Evolutionary conservation across 495 filamentous ascomycete genomes (phyloP), one percentile per base, ranked within the genome.

Genomic region (Penicillium parvum): DNA sequence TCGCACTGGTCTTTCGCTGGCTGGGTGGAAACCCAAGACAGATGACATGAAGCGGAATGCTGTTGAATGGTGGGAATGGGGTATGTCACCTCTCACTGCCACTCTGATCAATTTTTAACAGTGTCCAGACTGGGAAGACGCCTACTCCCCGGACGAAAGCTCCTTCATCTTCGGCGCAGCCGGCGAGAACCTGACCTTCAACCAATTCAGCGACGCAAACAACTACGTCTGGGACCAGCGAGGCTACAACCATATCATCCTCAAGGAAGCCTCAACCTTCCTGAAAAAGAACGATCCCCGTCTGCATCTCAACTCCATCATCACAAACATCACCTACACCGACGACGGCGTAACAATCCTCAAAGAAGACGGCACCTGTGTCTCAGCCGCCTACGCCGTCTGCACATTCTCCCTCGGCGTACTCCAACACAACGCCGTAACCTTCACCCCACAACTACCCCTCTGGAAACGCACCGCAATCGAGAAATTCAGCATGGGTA

Each of bases 401-500:
- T 75, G 66, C 52, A 79, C 76, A 7, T 80, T 83, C 58, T 83
- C 78, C 1, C 53, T 89, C 5, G 85, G 84, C 7, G 84, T 87
- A 1, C 67, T 88, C 1, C 85, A 87, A 57, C 76, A 79, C 40
- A 68, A 79, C 37, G 68, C 69, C 1, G 75, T 88, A 3, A 60
- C 55, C 0, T 90, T 88, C 57, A 52, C 60, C 8, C 85, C 85
- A 0, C 53, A 61, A 3, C 68, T 88, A 0, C 85, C 85, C 1
- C 57, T 62, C 7, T 86, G 83, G 84, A 88, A 90, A 52, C 66
- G 72, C 8, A 72, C 72, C 16, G 78, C 78, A 6, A 82, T 87
- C 49, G 72, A 77, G 5, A 77, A 74, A 30, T 85, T 85, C 60
- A 71, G 73, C 45, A 85, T 90, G 77, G 83, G 78, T 17, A 88